phyloP scores from a whole-genome alignment of 331 rosid genomes.

The Pyrus hybrid region DNA sequence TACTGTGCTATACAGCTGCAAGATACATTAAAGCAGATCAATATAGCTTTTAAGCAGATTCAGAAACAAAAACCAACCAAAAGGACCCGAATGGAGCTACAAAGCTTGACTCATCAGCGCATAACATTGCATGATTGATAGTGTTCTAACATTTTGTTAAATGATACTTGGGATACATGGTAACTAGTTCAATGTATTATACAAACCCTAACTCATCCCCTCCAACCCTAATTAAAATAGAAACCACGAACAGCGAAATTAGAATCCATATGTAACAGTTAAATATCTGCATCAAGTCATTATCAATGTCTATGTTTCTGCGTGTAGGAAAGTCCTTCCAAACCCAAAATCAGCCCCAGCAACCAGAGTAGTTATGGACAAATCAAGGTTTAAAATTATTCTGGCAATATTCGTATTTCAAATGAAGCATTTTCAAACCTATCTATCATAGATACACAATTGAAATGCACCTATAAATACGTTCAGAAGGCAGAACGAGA shows the following conservation, averaged over 20 bases:
- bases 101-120: not conserved
- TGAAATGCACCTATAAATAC: not conserved
- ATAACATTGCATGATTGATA: not conserved
- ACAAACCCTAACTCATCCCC: not conserved
- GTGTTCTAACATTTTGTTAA: not conserved
- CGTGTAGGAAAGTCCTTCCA: not conserved
- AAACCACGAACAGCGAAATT: not conserved
- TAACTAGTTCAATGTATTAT: not conserved
- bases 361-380: not conserved
- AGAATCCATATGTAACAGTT: not conserved
- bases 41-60: not conserved
- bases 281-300: not conserved
- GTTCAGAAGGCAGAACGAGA: not conserved
- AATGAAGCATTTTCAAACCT: not conserved
- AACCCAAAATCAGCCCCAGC: not conserved
- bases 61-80: not conserved
- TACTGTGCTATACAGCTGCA: conserved; percentile 93
- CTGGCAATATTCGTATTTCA: not conserved
- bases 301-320: not conserved
- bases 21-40: conserved; percentile 5
- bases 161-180: not conserved
- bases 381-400: not conserved
- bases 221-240: not conserved
- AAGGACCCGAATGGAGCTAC: not conserved
- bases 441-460: not conserved